These are phyloP conservation scores for Wickerhamomyces sp. DNA, from an alignment of 1,139 yeast genomes.

Conservation along the genomic window DNA sequence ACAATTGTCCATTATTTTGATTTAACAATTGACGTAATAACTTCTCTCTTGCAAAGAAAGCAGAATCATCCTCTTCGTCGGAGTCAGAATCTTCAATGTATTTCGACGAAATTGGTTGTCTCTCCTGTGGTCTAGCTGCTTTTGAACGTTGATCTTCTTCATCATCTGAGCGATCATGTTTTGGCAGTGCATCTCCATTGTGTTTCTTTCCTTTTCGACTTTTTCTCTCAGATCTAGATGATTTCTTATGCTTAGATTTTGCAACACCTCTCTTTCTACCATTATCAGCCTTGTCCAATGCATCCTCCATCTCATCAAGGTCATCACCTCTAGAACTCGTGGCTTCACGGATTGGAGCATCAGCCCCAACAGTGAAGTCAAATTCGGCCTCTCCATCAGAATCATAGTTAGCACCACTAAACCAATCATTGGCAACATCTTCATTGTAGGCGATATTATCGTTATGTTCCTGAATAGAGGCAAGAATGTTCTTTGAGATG, in stretches of 20 bases:
- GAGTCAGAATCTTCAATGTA: conserved; percentile 59
- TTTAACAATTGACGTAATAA: conserved; percentile 38
- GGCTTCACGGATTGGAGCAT: no score
- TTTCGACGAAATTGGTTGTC: conserved; percentile 32
- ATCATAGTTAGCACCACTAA: conserved; percentile 12
- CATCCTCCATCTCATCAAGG: conserved; percentile 16
- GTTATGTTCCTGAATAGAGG: no score
- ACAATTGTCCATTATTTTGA: conserved; percentile 26
- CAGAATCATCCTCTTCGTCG: conserved; percentile 50
- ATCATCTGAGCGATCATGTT: conserved; percentile 16
- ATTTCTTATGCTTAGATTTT: conserved; percentile 9
- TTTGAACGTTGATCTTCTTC: conserved; percentile 5
- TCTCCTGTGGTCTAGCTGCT: conserved; percentile 1
- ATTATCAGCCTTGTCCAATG: conserved; percentile 9
- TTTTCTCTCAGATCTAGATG: conserved; percentile 5
- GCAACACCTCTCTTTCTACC: conserved; percentile 12
- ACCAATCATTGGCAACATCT: conserved; percentile 7
- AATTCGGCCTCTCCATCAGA: conserved; percentile 10
- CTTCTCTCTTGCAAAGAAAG: conserved; percentile 57
- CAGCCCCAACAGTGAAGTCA: not conserved
- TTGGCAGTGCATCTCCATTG: conserved; percentile 4
- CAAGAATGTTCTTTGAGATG: conserved; percentile 9
- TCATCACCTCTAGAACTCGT: conserved; percentile 21
- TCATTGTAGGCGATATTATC: conserved; percentile 1
- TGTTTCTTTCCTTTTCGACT: conserved; percentile 5